Base-by-base conservation (phyloP, 768 basidiomycete species). In the Tylopilus plumbeoviolaceoides region DNA sequence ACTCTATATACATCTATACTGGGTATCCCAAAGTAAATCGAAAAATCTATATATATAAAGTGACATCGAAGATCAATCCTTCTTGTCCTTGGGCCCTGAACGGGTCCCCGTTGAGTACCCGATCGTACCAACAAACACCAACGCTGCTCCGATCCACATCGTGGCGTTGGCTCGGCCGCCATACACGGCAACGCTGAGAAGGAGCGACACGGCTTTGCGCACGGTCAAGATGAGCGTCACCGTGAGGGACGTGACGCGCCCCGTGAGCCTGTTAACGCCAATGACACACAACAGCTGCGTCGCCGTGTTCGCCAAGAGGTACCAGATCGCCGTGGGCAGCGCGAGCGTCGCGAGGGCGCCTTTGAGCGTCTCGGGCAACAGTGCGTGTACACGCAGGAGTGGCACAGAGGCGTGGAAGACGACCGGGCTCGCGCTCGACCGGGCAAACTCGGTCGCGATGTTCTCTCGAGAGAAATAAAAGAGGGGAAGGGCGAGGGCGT, bases 201-300 rank as follows among this genome's bases (percentile, higher is more conserved):
- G 68, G 15, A 92, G 72, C 49, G 88, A 91, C 28, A 80, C 75
- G 12, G 89, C 90, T 64, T 93, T 93, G 52, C 90, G 79, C 17
- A 93, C 85, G 48, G 87, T 87, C 39, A 91, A 76, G 23, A 91
- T 77, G 50, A 92, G 84, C 4, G 87, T 89, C 17, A 93, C 90
- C 1, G 81, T 87, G 38, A 93, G 75, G 10, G 86, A 78, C 46
- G 80, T 82, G 7, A 91, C 86, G 43, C 83, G 79, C 1, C 85
- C 83, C 0, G 91, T 91, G 55, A 98, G 78, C 44, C 90, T 77
- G 67, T 97, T 84, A 41, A 95, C 94, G 30, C 94, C 94, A 0
- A 89, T 75, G 15, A 88, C 84, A 70, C 94, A 98, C 8, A 95
- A 55, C 5, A 93, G 76, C 64, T 94, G 91, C 0, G 93, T 95